Evolutionary conservation across 192 early-diverging fungal species (phyloP).

Genomic region (Backusella sp.): DNA sequence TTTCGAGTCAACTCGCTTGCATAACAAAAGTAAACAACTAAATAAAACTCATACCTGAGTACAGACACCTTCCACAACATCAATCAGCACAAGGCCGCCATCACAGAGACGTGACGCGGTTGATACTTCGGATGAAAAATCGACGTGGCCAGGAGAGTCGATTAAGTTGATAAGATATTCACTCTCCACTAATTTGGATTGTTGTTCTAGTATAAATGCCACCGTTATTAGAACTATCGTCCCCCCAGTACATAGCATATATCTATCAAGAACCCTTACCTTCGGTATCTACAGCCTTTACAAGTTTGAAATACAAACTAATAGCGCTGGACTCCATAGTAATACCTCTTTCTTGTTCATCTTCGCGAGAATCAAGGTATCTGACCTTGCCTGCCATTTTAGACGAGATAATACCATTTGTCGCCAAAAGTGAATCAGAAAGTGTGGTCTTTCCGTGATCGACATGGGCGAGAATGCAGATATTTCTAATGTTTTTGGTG

Average conservation of each 20-base stretch:
- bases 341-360: conserved; percentile 98
- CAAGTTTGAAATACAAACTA: conserved; percentile 86
- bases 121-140: conserved; percentile 98
- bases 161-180: conserved; percentile 97
- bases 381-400: conserved; percentile 95
- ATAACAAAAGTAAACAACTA: background rate
- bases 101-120: conserved; percentile 98
- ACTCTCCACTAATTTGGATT: conserved; percentile 28
- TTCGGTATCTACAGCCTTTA: conserved; percentile 29
- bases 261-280: conserved; percentile 25
- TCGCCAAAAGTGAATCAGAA: conserved; percentile 91
- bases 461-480: conserved; percentile 98
- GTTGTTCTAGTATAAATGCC: background rate
- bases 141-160: conserved; percentile 98
- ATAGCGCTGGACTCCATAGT: conserved; percentile 98
- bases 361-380: conserved; percentile 93
- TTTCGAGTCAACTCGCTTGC: background rate
- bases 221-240: background rate
- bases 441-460: conserved; percentile 99
- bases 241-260: no score
- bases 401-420: conserved; percentile 96
- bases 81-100: conserved; percentile 92
- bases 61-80: conserved; percentile 98
- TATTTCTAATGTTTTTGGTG: conserved; percentile 80
- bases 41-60: conserved; percentile 67